Conservation (phyloP, 306 rosid genomes). For the Astragalus glycyphyllos region DNA sequence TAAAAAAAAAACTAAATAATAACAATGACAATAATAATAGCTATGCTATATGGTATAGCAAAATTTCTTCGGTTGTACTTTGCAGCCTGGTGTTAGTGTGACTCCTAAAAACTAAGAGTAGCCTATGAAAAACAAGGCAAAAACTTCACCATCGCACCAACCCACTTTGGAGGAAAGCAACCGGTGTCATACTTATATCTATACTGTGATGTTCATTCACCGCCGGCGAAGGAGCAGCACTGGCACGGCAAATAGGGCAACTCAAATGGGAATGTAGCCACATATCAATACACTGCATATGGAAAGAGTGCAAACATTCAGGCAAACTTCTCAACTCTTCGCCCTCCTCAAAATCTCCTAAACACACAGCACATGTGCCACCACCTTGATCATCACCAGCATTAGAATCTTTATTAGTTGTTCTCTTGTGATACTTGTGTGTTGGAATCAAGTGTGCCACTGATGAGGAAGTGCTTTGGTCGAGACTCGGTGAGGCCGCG, state of each 20-base stretch:
- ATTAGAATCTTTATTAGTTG: neutral
- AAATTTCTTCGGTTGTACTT: too few relatives aligned
- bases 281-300: constrained; percentile 65
- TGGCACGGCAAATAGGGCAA: constrained; percentile 68
- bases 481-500: neutral
- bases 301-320: constrained; percentile 70
- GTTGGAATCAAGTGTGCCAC: constrained; percentile 55
- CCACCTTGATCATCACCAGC: constrained; percentile 32
- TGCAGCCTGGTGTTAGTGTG: neutral
- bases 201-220: constrained; percentile 7
- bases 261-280: constrained; percentile 67
- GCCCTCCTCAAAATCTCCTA: constrained; percentile 69
- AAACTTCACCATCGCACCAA: constrained; percentile 19
- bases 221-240: constrained; percentile 38
- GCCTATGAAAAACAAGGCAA: neutral
- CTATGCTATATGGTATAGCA: too few relatives aligned
- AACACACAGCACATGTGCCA: constrained; percentile 62
- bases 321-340: constrained; percentile 67
- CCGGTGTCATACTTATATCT: constrained; percentile 1
- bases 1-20: too few relatives aligned
- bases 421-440: constrained; percentile 48
- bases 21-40: too few relatives aligned
- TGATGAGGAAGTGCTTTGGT: neutral
- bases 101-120: neutral
- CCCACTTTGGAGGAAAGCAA: constrained; percentile 8